Evolutionary conservation across 768 basidiomycete species (phyloP), one percentile per base, ranked within the genome.

Genomic region (Gelatoporia subvermispora): DNA sequence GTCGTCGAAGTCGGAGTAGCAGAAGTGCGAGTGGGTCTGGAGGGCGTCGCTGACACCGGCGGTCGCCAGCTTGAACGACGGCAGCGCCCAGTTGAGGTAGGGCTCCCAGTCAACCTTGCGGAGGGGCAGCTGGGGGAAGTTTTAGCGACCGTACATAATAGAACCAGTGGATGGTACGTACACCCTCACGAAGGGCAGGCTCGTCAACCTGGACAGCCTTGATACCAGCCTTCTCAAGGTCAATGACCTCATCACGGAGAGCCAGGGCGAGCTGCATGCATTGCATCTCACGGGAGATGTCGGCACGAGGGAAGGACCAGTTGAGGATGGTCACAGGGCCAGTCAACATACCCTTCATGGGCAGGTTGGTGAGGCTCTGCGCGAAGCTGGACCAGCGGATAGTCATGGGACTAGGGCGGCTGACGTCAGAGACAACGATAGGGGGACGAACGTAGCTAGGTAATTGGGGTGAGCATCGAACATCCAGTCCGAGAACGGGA

Each of bases 231-330:
- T 86, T 86, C 75, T 94, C 92, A 61, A 98, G 89, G 74, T 99
- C 96, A 57, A 93, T 58, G 55, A 99, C 96, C 70, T 99, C 96
- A 64, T 98, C 96, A 58, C 96, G 93, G 65, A 99, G 91, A 48
- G 96, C 87, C 55, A 99, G 81, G 48, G 96, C 96, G 57, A 99
- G 83, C 70, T 99, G 96, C 78, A 94, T 93, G 67, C 93, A 93
- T 75, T 99, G 96, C 56, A 94, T 70, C 73, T 98, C 95, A 66
- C 91, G 90, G 47, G 88, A 82, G 58, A 98, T 88, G 66, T 99
- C 96, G 57, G 92, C 92, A 69, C 96, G 95, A 64, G 96, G 96
- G 94, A 99, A 99, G 28, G 96, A 98, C 96, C 96, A 99, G 81
- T 98, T 98, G 71, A 98, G 83, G 72, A 99, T 96, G 53, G 93